Evolutionary conservation across 352 stramenopile species (phyloP).

Genomic region (Globisporangium ultimum): DNA sequence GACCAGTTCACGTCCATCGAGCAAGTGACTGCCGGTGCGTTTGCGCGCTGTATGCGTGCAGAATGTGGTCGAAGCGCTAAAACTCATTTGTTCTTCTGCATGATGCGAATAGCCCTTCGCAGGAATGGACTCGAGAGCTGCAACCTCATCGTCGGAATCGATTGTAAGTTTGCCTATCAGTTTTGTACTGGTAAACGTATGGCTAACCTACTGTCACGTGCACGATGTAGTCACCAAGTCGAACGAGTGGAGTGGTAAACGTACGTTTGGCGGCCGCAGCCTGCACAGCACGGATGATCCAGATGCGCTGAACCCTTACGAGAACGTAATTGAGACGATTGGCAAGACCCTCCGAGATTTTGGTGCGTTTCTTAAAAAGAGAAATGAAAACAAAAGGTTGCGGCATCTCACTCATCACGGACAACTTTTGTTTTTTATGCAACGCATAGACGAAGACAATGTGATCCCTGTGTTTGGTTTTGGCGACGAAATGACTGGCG

Average conservation of each 20-base stretch:
- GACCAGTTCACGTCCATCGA: constrained; percentile 68
- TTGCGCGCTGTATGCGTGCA: no score
- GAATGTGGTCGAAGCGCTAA: no score
- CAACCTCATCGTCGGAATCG: constrained; percentile 84
- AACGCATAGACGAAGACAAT: constrained; percentile 74
- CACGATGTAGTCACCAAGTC: constrained; percentile 74
- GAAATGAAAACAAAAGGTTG: not conserved
- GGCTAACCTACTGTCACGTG: not conserved
- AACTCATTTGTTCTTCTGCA: not conserved
- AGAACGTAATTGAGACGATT: constrained; percentile 83
- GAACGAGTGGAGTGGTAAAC: constrained; percentile 87
- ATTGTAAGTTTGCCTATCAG: constrained; percentile 49
- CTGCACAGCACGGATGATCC: constrained; percentile 66
- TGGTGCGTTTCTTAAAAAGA: constrained; percentile 27
- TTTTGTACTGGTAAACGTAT: constrained; percentile 2
- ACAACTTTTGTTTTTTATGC: not conserved
- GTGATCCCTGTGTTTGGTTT: constrained; percentile 83
- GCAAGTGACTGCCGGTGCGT: constrained; percentile 52
- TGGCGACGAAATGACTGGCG: constrained; percentile 74
- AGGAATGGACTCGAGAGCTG: constrained; percentile 76
- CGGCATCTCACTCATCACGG: not conserved
- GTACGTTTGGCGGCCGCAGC: constrained; percentile 63
- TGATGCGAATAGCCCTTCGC: constrained; percentile 39
- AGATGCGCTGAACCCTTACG: constrained; percentile 63
- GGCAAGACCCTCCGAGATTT: constrained; percentile 70